Evolutionary conservation across 1,139 yeast genomes (phyloP).

Genomic region (Torulaspora globosa): DNA sequence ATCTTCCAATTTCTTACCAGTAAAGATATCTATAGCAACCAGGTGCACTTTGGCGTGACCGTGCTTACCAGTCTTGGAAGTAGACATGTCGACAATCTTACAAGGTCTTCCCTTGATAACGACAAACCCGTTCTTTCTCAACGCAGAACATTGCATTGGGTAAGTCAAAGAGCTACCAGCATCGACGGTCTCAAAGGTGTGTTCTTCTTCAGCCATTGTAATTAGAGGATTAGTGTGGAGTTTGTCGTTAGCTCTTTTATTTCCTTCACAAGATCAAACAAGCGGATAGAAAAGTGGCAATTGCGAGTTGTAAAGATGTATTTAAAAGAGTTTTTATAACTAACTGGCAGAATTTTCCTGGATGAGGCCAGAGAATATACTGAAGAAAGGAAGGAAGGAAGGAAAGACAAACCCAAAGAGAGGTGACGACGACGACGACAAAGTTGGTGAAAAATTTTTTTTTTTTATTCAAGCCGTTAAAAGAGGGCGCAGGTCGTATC

Average conservation of each 20-base stretch:
- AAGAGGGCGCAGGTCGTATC: neutral
- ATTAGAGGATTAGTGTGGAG: no score
- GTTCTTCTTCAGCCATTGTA: conserved; percentile 75
- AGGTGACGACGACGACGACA: conserved; percentile 7
- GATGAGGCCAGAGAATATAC: neutral
- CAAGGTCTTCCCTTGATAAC: conserved; percentile 99
- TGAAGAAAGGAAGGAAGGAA: neutral
- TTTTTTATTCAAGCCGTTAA: conserved; percentile 3
- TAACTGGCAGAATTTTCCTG: neutral
- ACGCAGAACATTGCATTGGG: conserved; percentile 99
- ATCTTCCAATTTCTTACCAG: conserved; percentile 99
- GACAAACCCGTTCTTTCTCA: conserved; percentile 99
- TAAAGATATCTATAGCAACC: conserved; percentile 98
- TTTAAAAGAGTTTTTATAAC: neutral
- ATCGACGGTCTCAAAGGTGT: conserved; percentile 94
- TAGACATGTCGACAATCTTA: conserved; percentile 99
- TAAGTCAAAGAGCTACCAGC: conserved; percentile 98
- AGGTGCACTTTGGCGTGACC: conserved; percentile 99
- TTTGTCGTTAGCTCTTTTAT: neutral
- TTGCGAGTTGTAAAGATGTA: neutral
- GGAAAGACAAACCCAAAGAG: neutral
- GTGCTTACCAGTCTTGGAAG: conserved; percentile 99
- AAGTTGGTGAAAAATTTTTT: neutral
- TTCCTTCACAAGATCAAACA: neutral
- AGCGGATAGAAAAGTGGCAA: neutral